phyloP scores from a whole-genome alignment of 2,329 filamentous ascomycete genomes.

The Claviceps maximensis region DNA sequence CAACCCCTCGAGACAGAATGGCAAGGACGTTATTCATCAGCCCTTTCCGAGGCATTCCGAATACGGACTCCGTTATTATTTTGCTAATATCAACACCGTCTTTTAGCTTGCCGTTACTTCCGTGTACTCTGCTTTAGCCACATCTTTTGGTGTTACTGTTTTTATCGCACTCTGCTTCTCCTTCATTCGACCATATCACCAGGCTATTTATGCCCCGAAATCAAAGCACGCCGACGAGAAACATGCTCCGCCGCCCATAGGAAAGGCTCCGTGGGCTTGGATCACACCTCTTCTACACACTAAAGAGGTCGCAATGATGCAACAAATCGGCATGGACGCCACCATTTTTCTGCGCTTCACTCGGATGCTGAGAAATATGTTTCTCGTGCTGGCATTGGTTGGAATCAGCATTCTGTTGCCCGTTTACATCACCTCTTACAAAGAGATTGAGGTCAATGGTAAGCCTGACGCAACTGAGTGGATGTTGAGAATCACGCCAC shows the following conservation, averaged over 20 bases:
- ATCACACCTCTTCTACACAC: conserved; percentile 63
- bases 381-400: conserved; percentile 56
- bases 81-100: too few species aligned
- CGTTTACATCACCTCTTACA: conserved; percentile 48
- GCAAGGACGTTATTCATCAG: too few species aligned
- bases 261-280: conserved; percentile 83
- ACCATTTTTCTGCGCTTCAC: conserved; percentile 80
- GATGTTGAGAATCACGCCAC: conserved; percentile 48
- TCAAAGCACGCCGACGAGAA: conserved; percentile 84
- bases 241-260: conserved; percentile 75
- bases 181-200: conserved; percentile 79
- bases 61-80: too few species aligned
- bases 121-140: conserved; percentile 65
- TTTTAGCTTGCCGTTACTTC: conserved; percentile 29
- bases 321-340: conserved; percentile 83
- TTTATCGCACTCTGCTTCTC: conserved; percentile 73
- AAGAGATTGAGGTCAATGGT: conserved; percentile 10
- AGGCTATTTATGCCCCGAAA: conserved; percentile 86
- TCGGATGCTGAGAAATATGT: conserved; percentile 87
- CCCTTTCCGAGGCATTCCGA: too few species aligned
- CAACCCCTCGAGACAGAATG: background rate
- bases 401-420: conserved; percentile 72
- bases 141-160: conserved; percentile 62
- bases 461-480: conserved; percentile 19
- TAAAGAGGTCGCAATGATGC: conserved; percentile 62